Evolutionary conservation across 2,329 filamentous ascomycete genomes (phyloP).

Genomic region (Pyrenochaeta sp.): DNA sequence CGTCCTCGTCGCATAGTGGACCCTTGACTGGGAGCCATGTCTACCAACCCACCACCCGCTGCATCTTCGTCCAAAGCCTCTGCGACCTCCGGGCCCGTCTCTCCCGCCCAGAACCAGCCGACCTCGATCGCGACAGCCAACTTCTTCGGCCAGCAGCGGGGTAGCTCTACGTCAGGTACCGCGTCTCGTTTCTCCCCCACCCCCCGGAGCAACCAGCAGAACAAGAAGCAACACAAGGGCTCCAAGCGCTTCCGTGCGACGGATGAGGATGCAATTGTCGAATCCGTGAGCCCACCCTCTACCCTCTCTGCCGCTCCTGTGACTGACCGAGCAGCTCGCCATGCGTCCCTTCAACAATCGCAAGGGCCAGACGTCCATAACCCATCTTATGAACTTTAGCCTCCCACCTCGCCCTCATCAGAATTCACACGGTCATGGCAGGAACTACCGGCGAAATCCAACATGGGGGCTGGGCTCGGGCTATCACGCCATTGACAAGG

Average conservation of each 20-base stretch:
- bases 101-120: constrained; percentile 54
- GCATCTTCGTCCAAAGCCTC: constrained; percentile 52
- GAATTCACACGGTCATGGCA: constrained; percentile 62
- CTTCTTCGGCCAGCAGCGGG: constrained; percentile 53
- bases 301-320: neutral
- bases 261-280: constrained; percentile 87
- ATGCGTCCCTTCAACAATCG: constrained; percentile 72
- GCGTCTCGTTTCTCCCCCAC: constrained; percentile 51
- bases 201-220: constrained; percentile 77
- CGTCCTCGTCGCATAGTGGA: constrained; percentile 30
- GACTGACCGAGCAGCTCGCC: constrained; percentile 57
- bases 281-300: constrained; percentile 66
- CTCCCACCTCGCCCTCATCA: constrained; percentile 75
- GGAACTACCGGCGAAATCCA: constrained; percentile 68
- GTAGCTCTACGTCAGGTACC: constrained; percentile 49
- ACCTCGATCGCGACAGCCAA: constrained; percentile 53
- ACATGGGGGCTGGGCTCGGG: constrained; percentile 88
- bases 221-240: constrained; percentile 83
- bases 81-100: constrained; percentile 46
- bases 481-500: constrained; percentile 89
- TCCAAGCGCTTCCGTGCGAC: constrained; percentile 76
- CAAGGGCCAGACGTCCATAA: constrained; percentile 95
- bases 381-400: constrained; percentile 92
- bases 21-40: constrained; percentile 49
- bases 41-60: constrained; percentile 52